Base-by-base conservation (phyloP, 177 flowering plant genomes). In the Vitis hybrid region DNA sequence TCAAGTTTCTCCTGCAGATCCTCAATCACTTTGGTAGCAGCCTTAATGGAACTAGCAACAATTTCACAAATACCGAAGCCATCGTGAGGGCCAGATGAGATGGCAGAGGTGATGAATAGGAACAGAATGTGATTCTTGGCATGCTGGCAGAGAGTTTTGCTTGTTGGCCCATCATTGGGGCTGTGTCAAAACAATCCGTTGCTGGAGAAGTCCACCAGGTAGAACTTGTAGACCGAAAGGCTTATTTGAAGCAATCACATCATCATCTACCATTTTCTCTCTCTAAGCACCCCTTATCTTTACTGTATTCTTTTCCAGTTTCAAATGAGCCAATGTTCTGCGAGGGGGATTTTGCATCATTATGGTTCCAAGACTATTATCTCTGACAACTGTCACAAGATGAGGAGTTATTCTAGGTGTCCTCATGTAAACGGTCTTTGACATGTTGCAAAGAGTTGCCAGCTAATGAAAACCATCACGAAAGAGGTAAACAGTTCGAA, bases 181-280 rank as follows among this genome's bases (percentile, higher is more conserved):
- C 78, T 90, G 98, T 18, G 84, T 83, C 61, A 95, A 79, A 78
- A 93, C 93, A 67, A 97, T 95, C 54, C 94, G 76, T 67, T 95
- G 97, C 88, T 91, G 98, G 78, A 88, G 93, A 70, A 91, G 82
- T 39, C 99, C 99, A 73, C 94, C 97, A 19, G 98, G 97, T 67
- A 95, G 73, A 68, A 95, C 99, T 93, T 95, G 98, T 66, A 95
- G 80, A 51, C 99, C 97, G 22, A 97, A 87, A 22, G 98, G 98
- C 78, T 93, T 95, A 82, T 91, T 89, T 29, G 93, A 56, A 70
- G 90, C 97, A 84, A 95, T 77, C 99, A 18, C 18, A 18, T 18
- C 18, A 18, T 18, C 18, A 18, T 18, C 18, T 18, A 18, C 18
- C 18, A 18, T 18, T 18, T 18, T 18, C 18, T 18, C 18, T 18